A percentile compares a stretch with the other conserved stretches of the same genome.
Evolutionary conservation across 1,284 basidiomycete species (phyloP).

Genomic region (Papiliotrema laurentii): DNA sequence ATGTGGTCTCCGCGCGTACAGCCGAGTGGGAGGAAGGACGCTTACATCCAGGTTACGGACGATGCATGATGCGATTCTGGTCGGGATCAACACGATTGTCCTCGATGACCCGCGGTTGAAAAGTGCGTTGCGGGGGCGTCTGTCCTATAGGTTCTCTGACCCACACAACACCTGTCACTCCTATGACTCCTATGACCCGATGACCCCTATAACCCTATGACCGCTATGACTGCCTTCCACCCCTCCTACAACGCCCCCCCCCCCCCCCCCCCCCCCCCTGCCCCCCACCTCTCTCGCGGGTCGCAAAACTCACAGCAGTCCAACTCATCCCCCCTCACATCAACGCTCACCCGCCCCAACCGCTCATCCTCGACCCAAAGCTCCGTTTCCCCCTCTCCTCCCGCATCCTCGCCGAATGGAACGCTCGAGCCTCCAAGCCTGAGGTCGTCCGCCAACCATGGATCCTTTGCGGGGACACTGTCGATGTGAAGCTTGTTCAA

Average conservation of each 20-base stretch:
- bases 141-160: neutral
- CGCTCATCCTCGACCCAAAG: constrained; percentile 75
- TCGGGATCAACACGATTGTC: constrained; percentile 84
- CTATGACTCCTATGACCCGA: too few species aligned
- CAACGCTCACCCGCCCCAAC: constrained; percentile 59
- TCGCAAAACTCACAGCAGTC: neutral
- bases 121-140: constrained; percentile 54
- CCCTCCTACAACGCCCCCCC: too few species aligned
- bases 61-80: constrained; percentile 86
- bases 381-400: constrained; percentile 64
- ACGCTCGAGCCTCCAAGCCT: constrained; percentile 5
- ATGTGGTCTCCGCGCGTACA: neutral
- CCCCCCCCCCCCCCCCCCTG: too few species aligned
- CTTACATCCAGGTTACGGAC: constrained; percentile 63
- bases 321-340: constrained; percentile 14
- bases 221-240: too few species aligned
- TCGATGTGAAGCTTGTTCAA: constrained; percentile 17
- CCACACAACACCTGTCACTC: neutral
- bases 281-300: too few species aligned
- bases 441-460: constrained; percentile 68
- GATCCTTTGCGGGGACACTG: constrained; percentile 56
- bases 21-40: neutral
- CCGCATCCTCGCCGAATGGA: constrained; percentile 59
- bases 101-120: constrained; percentile 93
- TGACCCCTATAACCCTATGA: too few species aligned